Percentiles rank a stretch among this genome's conserved stretches.
Evolutionary conservation across 805 yeast species (phyloP).

Genomic region (Myxozyma monticola): DNA sequence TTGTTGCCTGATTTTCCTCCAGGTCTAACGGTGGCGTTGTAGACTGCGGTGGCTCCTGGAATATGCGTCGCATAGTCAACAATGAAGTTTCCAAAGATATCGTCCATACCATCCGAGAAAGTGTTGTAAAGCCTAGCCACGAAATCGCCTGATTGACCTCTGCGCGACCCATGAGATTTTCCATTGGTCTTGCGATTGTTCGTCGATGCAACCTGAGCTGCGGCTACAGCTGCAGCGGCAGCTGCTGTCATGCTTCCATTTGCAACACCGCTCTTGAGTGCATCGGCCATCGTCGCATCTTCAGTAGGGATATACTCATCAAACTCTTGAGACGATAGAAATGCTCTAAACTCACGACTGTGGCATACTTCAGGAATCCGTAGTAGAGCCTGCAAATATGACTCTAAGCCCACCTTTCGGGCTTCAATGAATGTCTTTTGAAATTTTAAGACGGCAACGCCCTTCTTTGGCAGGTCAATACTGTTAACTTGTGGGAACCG

Average conservation of each 20-base stretch:
- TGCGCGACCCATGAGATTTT: not conserved
- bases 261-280: not conserved
- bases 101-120: slow-evolving; percentile 28
- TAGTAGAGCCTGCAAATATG: slow-evolving; percentile 59
- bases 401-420: slow-evolving; percentile 61
- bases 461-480: slow-evolving; percentile 52
- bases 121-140: slow-evolving; percentile 23
- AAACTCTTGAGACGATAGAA: slow-evolving; percentile 58
- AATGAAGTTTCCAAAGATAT: slow-evolving; percentile 23
- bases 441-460: slow-evolving; percentile 65
- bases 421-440: slow-evolving; percentile 65
- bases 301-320: slow-evolving; percentile 5
- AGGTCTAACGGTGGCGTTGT: slow-evolving; percentile 11
- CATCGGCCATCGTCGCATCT: not conserved
- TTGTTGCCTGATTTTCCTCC: not conserved
- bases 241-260: slow-evolving; percentile 6
- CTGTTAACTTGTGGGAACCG: slow-evolving; percentile 52
- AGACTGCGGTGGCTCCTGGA: slow-evolving; percentile 9
- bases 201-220: slow-evolving; percentile 6
- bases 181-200: too few species aligned
- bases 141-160: slow-evolving; percentile 16
- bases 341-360: slow-evolving; percentile 68
- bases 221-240: slow-evolving; percentile 17
- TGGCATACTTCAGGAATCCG: slow-evolving; percentile 69
- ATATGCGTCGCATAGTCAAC: slow-evolving; percentile 28